Evolutionary conservation across 129 eudicot genomes (phyloP).

Genomic region (Saposhnikovia divaricata): DNA sequence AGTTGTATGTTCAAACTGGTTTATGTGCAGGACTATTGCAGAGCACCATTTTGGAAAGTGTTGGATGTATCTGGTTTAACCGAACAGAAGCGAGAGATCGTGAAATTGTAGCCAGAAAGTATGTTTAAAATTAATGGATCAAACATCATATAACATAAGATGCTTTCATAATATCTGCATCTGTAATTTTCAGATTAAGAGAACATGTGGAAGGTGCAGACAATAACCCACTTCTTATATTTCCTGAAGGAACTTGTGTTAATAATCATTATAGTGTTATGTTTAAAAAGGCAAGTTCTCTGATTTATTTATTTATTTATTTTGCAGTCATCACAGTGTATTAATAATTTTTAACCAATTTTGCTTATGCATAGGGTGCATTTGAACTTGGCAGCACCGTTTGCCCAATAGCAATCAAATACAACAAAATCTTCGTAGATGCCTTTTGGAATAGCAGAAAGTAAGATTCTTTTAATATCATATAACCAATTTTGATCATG

Average conservation of each 20-base stretch:
- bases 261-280: conserved; percentile 92
- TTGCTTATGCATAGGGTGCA: conserved; percentile 55
- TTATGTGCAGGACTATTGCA: conserved; percentile 68
- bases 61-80: conserved; percentile 98
- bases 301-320: neutral
- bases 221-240: conserved; percentile 95
- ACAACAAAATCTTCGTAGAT: conserved; percentile 94
- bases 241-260: conserved; percentile 99
- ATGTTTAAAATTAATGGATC: conserved; percentile 21
- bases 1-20: neutral
- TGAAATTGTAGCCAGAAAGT: conserved; percentile 94
- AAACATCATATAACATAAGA: conserved; percentile 6
- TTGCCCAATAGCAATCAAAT: conserved; percentile 93
- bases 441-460: conserved; percentile 98
- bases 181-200: conserved; percentile 56
- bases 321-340: neutral
- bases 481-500: neutral
- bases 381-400: conserved; percentile 95
- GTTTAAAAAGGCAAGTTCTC: conserved; percentile 66
- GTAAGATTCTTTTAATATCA: conserved; percentile 34
- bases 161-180: conserved; percentile 4
- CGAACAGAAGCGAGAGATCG: conserved; percentile 98
- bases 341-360: conserved; percentile 7
- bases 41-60: conserved; percentile 93
- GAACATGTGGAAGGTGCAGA: conserved; percentile 94